Conservation (phyloP, 768 basidiomycete genomes). For the Russula dissimulans region DNA sequence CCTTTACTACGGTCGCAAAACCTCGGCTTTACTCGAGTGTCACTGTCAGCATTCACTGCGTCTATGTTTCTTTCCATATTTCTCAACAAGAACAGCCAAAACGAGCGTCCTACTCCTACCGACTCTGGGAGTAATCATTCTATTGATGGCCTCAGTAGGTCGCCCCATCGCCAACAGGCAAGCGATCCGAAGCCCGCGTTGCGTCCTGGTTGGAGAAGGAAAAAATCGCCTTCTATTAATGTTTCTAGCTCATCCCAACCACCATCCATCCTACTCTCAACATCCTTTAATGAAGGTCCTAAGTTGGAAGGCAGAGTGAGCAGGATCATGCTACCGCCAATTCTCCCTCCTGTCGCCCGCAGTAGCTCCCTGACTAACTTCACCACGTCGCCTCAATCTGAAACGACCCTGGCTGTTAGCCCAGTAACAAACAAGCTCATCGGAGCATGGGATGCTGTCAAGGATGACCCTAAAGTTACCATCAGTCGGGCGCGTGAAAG, state of each 20-base stretch:
- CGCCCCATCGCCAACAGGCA: neutral
- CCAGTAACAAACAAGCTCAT: neutral
- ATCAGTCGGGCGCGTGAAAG: neutral
- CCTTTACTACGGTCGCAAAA: too few species aligned
- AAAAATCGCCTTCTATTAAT: neutral
- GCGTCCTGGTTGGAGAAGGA: neutral
- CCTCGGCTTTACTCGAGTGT: too few species aligned
- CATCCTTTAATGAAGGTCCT: neutral
- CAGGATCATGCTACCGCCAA: neutral
- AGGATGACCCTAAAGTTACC: neutral
- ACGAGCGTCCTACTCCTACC: neutral
- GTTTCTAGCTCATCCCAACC: neutral
- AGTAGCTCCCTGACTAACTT: neutral
- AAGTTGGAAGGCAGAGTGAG: neutral
- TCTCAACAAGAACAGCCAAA: too few species aligned
- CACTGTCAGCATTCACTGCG: too few species aligned
- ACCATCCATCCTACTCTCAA: too few species aligned
- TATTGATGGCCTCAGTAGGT: neutral
- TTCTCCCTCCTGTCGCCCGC: neutral
- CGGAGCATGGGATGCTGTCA: neutral
- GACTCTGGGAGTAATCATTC: neutral
- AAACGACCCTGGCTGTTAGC: neutral
- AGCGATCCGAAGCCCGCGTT: neutral
- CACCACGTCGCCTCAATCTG: neutral
- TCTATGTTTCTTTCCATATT: too few species aligned